These are phyloP conservation scores for Monosporascus sp. DNA, from an alignment of 2,329 filamentous ascomycete species.

Conservation along the genomic window DNA sequence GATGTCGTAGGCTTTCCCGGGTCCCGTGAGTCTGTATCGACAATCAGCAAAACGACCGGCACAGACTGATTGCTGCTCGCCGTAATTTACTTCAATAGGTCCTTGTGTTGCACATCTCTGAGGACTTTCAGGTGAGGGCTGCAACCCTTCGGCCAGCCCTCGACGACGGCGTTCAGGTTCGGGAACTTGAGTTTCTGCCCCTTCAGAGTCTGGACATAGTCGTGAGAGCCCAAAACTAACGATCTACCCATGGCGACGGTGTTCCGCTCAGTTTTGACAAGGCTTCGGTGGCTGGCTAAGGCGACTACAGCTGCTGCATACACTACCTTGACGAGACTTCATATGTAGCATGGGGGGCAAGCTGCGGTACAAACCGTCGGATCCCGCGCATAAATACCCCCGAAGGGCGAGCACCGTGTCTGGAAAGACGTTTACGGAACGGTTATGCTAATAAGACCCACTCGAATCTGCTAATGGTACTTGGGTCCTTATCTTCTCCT, in stretches of 20 bases:
- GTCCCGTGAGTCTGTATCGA: not conserved
- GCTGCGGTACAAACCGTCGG: not conserved
- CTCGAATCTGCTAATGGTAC: not conserved
- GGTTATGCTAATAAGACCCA: not conserved
- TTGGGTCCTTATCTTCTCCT: not conserved
- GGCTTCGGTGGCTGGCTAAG: too few relatives aligned
- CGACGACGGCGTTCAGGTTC: slow-evolving; percentile 6
- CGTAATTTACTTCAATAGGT: slow-evolving; percentile 3
- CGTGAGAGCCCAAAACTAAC: slow-evolving; percentile 6
- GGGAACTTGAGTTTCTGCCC: slow-evolving; percentile 11
- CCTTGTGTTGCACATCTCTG: slow-evolving; percentile 3
- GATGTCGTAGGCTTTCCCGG: slow-evolving; percentile 4
- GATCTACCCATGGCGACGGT: slow-evolving; percentile 4
- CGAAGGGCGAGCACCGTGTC: not conserved
- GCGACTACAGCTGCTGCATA: too few relatives aligned
- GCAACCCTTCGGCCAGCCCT: slow-evolving; percentile 6
- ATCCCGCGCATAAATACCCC: not conserved
- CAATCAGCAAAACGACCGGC: not conserved
- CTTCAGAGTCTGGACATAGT: slow-evolving; percentile 12
- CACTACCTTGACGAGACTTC: too few relatives aligned
- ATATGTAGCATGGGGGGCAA: not conserved
- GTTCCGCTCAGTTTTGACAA: slow-evolving; percentile 4
- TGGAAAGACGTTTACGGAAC: not conserved
- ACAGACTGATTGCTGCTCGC: not conserved
- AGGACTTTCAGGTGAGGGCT: slow-evolving; percentile 6